A percentile compares a stretch with the other conserved stretches of the same genome.
Evolutionary conservation across 2,329 filamentous ascomycete species (phyloP).

Genomic region (Gaeumannomyces tritici): DNA sequence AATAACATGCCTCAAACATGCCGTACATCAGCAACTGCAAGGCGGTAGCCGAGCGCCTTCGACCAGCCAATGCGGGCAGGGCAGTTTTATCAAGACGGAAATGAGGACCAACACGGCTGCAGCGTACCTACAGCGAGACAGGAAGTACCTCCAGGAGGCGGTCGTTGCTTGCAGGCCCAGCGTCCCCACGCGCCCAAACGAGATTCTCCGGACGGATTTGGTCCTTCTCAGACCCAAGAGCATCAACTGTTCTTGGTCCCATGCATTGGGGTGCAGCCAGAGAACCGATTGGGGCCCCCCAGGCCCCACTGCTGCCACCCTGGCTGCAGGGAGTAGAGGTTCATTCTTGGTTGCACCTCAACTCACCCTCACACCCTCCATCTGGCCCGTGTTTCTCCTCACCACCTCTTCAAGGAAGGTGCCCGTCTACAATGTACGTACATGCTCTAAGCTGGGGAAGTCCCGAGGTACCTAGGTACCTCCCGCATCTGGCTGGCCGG

Average conservation of each 20-base stretch:
- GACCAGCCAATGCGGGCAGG: background rate
- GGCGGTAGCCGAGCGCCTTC: background rate
- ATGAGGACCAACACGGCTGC: background rate
- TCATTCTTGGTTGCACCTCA: background rate
- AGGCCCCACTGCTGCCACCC: background rate
- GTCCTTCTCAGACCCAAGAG: background rate
- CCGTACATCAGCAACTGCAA: background rate
- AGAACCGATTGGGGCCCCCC: background rate
- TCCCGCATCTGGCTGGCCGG: background rate
- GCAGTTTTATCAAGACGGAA: background rate
- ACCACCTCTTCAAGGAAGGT: slow-evolving; percentile 1
- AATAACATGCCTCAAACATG: background rate
- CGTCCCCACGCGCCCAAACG: background rate
- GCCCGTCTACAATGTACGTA: background rate
- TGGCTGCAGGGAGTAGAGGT: background rate
- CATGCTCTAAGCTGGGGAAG: background rate
- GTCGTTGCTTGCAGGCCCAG: background rate
- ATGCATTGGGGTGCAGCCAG: background rate
- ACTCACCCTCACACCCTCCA: background rate
- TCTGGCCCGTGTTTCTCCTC: background rate
- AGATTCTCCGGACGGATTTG: slow-evolving; percentile 4
- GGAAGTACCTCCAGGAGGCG: background rate
- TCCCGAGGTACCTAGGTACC: background rate
- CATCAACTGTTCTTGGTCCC: background rate
- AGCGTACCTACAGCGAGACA: background rate